These are phyloP conservation scores for Raphanus hybrid DNA, from an alignment of 441 rosid genomes.

Conservation along the genomic window DNA sequence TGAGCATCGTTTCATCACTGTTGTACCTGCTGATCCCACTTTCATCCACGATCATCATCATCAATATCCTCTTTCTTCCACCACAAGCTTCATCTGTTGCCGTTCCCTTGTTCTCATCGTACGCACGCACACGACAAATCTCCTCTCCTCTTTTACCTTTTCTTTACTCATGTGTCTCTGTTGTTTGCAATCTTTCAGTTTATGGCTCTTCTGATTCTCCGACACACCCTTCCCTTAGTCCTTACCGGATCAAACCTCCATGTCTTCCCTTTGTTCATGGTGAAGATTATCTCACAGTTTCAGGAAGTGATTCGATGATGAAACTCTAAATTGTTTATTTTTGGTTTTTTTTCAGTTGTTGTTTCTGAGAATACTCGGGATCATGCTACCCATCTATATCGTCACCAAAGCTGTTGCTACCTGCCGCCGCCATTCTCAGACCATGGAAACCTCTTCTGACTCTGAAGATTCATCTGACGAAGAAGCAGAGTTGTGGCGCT, in stretches of 20 bases:
- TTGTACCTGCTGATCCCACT: constrained; percentile 64
- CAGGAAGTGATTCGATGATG: neutral
- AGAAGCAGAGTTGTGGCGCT: constrained; percentile 54
- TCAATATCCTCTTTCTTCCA: constrained; percentile 56
- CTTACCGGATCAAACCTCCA: constrained; percentile 51
- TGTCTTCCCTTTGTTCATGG: constrained; percentile 66
- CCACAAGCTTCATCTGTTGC: constrained; percentile 65
- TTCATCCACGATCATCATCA: constrained; percentile 39
- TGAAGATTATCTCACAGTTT: constrained; percentile 35
- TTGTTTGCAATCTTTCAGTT: constrained; percentile 56
- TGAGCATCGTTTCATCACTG: constrained; percentile 62
- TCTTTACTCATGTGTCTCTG: constrained; percentile 43
- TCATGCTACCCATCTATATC: constrained; percentile 75
- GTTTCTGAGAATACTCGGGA: constrained; percentile 63
- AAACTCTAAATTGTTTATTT: neutral
- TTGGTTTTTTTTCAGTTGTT: constrained; percentile 50
- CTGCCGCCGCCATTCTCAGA: constrained; percentile 60
- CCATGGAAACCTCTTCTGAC: constrained; percentile 29
- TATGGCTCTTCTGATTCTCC: constrained; percentile 73
- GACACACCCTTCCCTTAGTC: constrained; percentile 79
- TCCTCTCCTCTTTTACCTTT: constrained; percentile 35
- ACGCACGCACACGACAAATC: neutral
- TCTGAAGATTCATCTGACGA: constrained; percentile 59
- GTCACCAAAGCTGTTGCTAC: constrained; percentile 57
- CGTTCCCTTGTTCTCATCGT: constrained; percentile 67